Conservation (phyloP, 2,329 filamentous ascomycete genomes). For the Xylariaceae sp. region DNA sequence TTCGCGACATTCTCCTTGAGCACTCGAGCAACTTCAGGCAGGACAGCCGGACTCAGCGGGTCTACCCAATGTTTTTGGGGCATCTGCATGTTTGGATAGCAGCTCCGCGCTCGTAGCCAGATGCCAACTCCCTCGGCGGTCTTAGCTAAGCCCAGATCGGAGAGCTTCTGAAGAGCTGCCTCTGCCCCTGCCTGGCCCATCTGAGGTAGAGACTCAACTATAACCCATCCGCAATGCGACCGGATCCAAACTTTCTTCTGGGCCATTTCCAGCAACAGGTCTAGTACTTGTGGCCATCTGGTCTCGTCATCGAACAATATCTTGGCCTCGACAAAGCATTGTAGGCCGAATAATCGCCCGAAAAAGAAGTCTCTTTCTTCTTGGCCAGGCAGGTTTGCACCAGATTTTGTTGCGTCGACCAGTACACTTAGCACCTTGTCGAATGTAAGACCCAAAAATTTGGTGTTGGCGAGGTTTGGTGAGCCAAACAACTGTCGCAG, state of each 20-base stretch:
- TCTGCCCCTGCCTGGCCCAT: slow-evolving; percentile 64
- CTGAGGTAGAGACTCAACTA: slow-evolving; percentile 74
- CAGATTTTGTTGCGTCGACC: slow-evolving; percentile 60
- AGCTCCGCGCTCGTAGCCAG: slow-evolving; percentile 74
- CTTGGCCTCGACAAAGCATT: slow-evolving; percentile 81
- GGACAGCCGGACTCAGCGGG: slow-evolving; percentile 72
- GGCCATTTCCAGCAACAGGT: slow-evolving; percentile 74
- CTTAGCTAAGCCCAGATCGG: slow-evolving; percentile 70
- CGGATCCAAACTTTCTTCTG: slow-evolving; percentile 87
- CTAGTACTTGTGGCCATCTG: slow-evolving; percentile 71
- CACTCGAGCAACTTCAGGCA: slow-evolving; percentile 73
- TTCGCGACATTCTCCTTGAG: slow-evolving; percentile 75
- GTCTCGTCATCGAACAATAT: slow-evolving; percentile 68
- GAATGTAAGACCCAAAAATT: slow-evolving; percentile 61
- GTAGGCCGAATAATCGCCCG: slow-evolving; percentile 84
- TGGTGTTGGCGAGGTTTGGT: slow-evolving; percentile 49
- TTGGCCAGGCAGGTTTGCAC: slow-evolving; percentile 64
- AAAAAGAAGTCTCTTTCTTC: slow-evolving; percentile 87
- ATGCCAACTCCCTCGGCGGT: slow-evolving; percentile 89
- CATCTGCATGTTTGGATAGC: slow-evolving; percentile 68
- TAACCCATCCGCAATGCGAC: slow-evolving; percentile 83
- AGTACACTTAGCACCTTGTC: slow-evolving; percentile 60
- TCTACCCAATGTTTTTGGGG: slow-evolving; percentile 78
- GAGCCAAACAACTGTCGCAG: slow-evolving; percentile 71
- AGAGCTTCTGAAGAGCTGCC: slow-evolving; percentile 66